phyloP scores from a whole-genome alignment of 2,329 filamentous ascomycete genomes.

The Bipolaris victoriae region DNA sequence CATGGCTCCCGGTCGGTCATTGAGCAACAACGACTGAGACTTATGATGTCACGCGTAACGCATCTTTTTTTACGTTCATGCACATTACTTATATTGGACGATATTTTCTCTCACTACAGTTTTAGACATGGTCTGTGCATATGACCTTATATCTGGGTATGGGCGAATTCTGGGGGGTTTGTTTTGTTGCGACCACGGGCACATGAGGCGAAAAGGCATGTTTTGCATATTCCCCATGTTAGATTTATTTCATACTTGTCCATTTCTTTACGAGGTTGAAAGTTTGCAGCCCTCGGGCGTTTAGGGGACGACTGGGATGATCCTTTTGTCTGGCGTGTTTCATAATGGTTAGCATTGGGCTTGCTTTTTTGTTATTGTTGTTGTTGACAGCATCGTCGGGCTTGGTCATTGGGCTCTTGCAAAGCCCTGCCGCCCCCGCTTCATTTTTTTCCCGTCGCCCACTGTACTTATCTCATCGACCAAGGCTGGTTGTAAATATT shows the following conservation, averaged over 20 bases:
- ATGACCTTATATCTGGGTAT: background rate
- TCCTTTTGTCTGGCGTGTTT: constrained; percentile 10
- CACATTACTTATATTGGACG: constrained; percentile 14
- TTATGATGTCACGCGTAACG: constrained; percentile 36
- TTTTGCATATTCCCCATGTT: background rate
- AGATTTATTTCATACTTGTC: background rate
- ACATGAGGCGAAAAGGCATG: background rate
- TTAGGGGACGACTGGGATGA: constrained; percentile 4
- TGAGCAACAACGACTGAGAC: constrained; percentile 25
- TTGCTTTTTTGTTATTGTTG: background rate
- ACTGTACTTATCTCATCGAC: background rate
- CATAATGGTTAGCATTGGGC: constrained; percentile 2
- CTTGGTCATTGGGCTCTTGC: background rate
- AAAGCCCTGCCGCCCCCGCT: background rate
- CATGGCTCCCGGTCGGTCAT: constrained; percentile 58
- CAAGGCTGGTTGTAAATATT: background rate
- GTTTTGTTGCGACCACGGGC: background rate
- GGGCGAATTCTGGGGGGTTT: background rate
- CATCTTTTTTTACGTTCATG: constrained; percentile 18
- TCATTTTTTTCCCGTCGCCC: background rate
- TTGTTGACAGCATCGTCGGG: background rate
- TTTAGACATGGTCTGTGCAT: constrained; percentile 7
- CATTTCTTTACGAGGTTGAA: background rate
- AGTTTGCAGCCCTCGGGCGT: background rate
- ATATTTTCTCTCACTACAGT: constrained; percentile 1